These are phyloP conservation scores for Cucurbita pepo DNA, from an alignment of 306 rosid genomes.

Conservation along the genomic window DNA sequence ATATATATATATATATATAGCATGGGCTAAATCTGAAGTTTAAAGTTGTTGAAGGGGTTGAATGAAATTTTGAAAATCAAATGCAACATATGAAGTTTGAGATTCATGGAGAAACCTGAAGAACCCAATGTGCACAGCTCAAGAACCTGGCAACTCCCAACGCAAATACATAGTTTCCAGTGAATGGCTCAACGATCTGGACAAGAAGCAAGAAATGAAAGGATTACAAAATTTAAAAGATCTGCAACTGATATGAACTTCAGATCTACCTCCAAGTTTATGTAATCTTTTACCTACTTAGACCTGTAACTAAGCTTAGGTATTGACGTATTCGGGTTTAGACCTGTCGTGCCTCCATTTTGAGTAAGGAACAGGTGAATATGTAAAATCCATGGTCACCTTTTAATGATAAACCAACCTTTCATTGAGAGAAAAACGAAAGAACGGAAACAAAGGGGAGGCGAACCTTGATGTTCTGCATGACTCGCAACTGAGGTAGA, in stretches of 20 bases:
- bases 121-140: slow-evolving; percentile 78
- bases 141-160: slow-evolving; percentile 67
- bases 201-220: not conserved
- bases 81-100: not conserved
- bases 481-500: slow-evolving; percentile 57
- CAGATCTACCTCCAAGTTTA: not conserved
- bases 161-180: slow-evolving; percentile 68
- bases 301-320: not conserved
- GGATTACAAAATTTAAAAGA: not conserved
- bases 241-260: not conserved
- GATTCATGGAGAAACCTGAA: slow-evolving; percentile 35
- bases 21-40: not conserved
- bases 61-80: not conserved
- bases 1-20: not conserved
- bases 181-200: slow-evolving; percentile 72
- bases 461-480: slow-evolving; percentile 53
- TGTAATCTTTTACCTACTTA: not conserved
- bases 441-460: not conserved
- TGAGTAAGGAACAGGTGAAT: not conserved
- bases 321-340: not conserved
- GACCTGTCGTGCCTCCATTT: not conserved
- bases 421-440: not conserved
- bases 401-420: not conserved
- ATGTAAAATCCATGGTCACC: not conserved
- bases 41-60: not conserved